Evolutionary conservation across 2,329 filamentous ascomycete species (phyloP), one percentile per base, ranked within the genome.

Genomic region (Cryphonectria parasitica): DNA sequence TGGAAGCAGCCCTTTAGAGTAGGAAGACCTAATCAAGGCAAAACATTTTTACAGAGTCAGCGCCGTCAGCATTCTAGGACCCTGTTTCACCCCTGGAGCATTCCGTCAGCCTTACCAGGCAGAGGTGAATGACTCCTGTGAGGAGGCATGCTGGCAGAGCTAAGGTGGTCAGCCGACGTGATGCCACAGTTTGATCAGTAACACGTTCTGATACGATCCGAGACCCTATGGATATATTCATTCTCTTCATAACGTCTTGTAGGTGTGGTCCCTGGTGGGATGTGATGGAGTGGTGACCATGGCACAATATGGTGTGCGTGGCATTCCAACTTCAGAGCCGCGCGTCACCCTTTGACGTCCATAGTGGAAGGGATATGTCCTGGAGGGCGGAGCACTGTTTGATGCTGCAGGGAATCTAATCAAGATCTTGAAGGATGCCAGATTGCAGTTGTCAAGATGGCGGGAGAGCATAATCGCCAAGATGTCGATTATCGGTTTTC

Each of bases 321-420:
- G 43, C 28, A 39, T 39, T 25, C 64, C 64, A 56, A 49, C 22
- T 28, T 11, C 31, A 52, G 63, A 56, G 64, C 64, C 45, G 64
- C 45, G 64, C 64, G 31, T 66, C 64, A 66, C 64, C 45, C 64
- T 25, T 39, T 49, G 64, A 49, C 34, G 25, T 25, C 28, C 63
- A 34, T 17, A 19, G 34, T 15, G 54, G 54, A 58, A 58, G 54
- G 28, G 54, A 31, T 58, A 8, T 58, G 25, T 19, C 8, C 22
- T 8, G 28, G 1, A 7, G 13, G 52, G 25, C 25, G 8, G 8
- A 25, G 17, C 49, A 25, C 49, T 54, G 19, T 54, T 11, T 25
- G 49, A 54, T n/a, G n/a, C 49, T 54, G n/a, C 49, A 25, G 49
- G 49, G 8, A 22, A 8, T 49, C 43, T n/a, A 8, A 25, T 25